Percentiles rank a stretch among this genome's conserved stretches.
These are phyloP conservation scores for Aspergillus chevalieri DNA, from an alignment of 2,329 filamentous ascomycete species.

Conservation along the genomic window DNA sequence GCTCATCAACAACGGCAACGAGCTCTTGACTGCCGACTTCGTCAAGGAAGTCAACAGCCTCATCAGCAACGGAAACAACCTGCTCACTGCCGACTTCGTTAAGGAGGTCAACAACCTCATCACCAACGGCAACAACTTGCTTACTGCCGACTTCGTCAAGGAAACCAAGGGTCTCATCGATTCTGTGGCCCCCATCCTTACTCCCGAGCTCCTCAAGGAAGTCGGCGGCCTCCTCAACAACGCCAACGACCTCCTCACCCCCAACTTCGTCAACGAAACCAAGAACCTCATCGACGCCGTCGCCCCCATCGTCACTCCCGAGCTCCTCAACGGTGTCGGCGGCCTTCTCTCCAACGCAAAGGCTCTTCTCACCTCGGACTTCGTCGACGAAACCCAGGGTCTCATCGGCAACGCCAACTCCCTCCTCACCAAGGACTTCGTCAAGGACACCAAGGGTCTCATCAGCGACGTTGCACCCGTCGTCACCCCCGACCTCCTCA, in stretches of 20 bases:
- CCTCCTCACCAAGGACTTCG: constrained; percentile 19
- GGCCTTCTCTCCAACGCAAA: constrained; percentile 17
- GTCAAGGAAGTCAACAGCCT: constrained; percentile 7
- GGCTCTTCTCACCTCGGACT: constrained; percentile 16
- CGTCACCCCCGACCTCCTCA: constrained; percentile 20
- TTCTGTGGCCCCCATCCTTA: constrained; percentile 18
- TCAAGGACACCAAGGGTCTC: constrained; percentile 18
- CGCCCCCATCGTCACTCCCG: constrained; percentile 17
- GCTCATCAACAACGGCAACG: constrained; percentile 10
- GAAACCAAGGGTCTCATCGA: constrained; percentile 18
- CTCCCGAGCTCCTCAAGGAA: constrained; percentile 18
- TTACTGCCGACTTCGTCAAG: constrained; percentile 6
- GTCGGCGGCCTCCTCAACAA: constrained; percentile 19
- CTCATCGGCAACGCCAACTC: constrained; percentile 19
- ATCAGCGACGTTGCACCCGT: constrained; percentile 18
- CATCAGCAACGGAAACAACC: no score
- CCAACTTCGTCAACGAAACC: constrained; percentile 21
- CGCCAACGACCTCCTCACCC: constrained; percentile 25
- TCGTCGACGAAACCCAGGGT: constrained; percentile 16
- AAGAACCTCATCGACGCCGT: constrained; percentile 16
- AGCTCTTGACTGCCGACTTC: constrained; percentile 5
- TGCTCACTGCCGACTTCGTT: constrained; percentile 23
- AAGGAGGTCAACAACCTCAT: constrained; percentile 18
- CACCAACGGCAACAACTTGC: constrained; percentile 9
- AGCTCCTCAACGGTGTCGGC: constrained; percentile 16